phyloP scores from a whole-genome alignment of 2,329 filamentous ascomycete genomes.

The Dendryphion nanum region DNA sequence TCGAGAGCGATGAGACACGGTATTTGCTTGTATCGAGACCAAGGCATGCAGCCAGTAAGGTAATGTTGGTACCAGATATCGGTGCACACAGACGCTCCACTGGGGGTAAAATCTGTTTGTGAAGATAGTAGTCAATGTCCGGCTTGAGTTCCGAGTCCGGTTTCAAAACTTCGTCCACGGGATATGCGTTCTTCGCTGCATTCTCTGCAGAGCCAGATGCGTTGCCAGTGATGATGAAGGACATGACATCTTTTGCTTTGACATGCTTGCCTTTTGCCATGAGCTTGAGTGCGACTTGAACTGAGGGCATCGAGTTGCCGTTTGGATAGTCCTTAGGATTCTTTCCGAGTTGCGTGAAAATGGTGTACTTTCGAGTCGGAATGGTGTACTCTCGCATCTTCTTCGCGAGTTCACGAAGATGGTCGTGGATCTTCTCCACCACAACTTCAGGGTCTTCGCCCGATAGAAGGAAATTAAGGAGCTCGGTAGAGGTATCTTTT shows the following conservation, averaged over 20 bases:
- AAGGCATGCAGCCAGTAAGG: constrained; percentile 86
- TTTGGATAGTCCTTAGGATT: constrained; percentile 92
- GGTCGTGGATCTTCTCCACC: constrained; percentile 87
- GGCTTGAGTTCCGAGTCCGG: constrained; percentile 71
- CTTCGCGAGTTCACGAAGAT: constrained; percentile 76
- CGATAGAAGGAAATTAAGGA: constrained; percentile 92
- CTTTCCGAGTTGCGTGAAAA: constrained; percentile 97
- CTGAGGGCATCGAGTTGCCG: constrained; percentile 91
- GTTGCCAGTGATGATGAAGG: constrained; percentile 83
- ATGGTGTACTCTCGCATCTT: constrained; percentile 82
- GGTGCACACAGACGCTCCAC: constrained; percentile 97
- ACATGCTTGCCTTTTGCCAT: constrained; percentile 82
- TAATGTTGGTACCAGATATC: constrained; percentile 87
- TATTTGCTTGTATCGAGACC: constrained; percentile 91
- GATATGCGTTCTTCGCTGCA: constrained; percentile 85
- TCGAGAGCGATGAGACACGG: constrained; percentile 62
- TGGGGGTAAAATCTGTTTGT: constrained; percentile 97
- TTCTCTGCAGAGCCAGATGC: constrained; percentile 62
- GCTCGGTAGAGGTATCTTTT: constrained; percentile 84
- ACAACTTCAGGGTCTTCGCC: constrained; percentile 89
- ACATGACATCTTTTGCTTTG: constrained; percentile 92
- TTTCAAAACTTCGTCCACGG: constrained; percentile 81
- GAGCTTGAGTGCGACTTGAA: constrained; percentile 89
- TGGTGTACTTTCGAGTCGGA: constrained; percentile 85
- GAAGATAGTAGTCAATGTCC: constrained; percentile 96